A percentile compares a stretch with the other conserved stretches of the same genome.
phyloP scores from a whole-genome alignment of 805 yeast species.

The Saccharomyces eubayanus region DNA sequence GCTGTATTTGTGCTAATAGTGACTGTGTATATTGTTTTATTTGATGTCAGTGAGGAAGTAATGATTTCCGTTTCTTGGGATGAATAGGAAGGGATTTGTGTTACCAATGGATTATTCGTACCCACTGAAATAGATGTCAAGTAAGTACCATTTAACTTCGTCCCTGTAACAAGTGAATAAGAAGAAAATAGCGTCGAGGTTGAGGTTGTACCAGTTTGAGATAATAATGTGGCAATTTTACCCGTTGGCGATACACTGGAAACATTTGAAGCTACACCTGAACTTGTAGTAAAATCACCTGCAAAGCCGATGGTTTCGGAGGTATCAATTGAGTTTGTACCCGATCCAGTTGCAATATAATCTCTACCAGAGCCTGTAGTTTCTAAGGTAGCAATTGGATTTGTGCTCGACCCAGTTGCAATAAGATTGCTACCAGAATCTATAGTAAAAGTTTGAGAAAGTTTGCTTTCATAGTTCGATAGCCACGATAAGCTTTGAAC shows the following conservation, averaged over 20 bases:
- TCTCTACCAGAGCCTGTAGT: background rate
- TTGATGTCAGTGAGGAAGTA: slow-evolving; percentile 26
- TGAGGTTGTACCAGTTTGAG: slow-evolving; percentile 12
- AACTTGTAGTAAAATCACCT: background rate
- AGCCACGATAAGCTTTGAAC: background rate
- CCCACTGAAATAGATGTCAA: slow-evolving; percentile 27
- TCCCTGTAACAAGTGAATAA: slow-evolving; percentile 8
- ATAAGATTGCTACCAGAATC: background rate
- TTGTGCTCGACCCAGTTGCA: background rate
- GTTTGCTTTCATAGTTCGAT: background rate
- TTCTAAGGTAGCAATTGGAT: background rate
- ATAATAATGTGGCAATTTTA: slow-evolving; percentile 8
- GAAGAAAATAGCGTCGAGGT: slow-evolving; percentile 12
- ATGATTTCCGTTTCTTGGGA: slow-evolving; percentile 23
- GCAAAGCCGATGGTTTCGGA: background rate
- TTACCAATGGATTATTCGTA: slow-evolving; percentile 28
- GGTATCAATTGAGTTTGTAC: background rate
- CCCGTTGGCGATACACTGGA: background rate
- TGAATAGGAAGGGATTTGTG: slow-evolving; percentile 24
- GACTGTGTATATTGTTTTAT: slow-evolving; percentile 7
- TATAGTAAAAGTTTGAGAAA: background rate
- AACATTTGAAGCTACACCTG: background rate
- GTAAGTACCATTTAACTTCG: slow-evolving; percentile 22
- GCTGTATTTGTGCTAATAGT: background rate
- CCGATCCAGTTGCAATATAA: background rate